These are phyloP conservation scores for Populus tremula DNA, from an alignment of 345 rosid species.

Conservation along the genomic window DNA sequence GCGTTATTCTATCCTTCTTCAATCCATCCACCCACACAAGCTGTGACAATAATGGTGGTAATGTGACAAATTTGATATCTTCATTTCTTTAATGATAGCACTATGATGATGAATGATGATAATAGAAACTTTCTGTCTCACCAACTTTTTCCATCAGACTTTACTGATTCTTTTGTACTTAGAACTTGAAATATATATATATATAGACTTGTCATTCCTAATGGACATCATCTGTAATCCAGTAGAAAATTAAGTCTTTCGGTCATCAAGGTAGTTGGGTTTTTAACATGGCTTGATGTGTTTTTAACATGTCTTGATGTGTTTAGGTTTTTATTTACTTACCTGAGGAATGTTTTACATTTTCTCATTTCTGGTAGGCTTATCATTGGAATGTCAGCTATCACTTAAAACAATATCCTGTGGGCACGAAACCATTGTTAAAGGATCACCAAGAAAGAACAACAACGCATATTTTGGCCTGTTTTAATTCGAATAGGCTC, in stretches of 20 bases:
- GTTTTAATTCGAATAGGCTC: not conserved
- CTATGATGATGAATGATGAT: not conserved
- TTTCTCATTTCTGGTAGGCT: slow-evolving; percentile 1
- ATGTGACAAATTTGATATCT: slow-evolving; percentile 13
- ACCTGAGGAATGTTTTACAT: not conserved
- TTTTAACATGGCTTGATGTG: not conserved
- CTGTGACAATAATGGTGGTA: slow-evolving; percentile 7
- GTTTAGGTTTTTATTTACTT: not conserved
- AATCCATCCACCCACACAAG: not conserved
- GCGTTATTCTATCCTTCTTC: not conserved
- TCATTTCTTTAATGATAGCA: not conserved
- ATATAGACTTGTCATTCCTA: not conserved
- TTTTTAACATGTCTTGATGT: not conserved
- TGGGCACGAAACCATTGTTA: not conserved
- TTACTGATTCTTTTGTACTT: not conserved
- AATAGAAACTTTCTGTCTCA: not conserved
- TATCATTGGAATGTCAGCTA: not conserved
- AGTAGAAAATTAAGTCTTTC: not conserved
- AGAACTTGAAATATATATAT: not conserved
- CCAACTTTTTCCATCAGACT: slow-evolving; percentile 9
- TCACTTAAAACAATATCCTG: not conserved
- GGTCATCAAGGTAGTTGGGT: not conserved
- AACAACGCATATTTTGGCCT: not conserved
- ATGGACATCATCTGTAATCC: not conserved
- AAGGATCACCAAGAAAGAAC: not conserved